Percentiles rank a stretch among this genome's conserved stretches.
These are phyloP conservation scores for Penicillium psychrosexuale DNA, from an alignment of 2,329 filamentous ascomycete genomes.

Conservation along the genomic window DNA sequence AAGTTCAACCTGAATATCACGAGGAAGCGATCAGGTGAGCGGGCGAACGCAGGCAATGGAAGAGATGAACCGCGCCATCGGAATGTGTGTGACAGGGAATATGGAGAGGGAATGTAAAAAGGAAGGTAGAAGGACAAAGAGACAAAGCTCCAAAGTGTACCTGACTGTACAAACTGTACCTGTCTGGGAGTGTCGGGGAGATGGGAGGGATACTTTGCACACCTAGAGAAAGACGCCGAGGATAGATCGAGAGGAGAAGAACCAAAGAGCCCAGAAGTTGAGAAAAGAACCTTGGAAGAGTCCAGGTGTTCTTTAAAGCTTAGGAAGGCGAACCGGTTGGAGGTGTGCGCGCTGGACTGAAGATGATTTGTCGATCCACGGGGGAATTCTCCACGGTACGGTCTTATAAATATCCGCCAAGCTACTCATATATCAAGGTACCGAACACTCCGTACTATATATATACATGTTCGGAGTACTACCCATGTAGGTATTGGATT, in stretches of 20 bases:
- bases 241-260: not conserved
- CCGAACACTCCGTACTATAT: too few species aligned
- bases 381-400: slow-evolving; percentile 6
- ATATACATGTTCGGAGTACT: too few species aligned
- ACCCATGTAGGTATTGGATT: not conserved
- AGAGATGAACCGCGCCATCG: slow-evolving; percentile 17
- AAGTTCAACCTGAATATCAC: slow-evolving; percentile 18
- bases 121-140: not conserved
- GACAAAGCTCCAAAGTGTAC: slow-evolving; percentile 5
- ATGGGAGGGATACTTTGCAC: slow-evolving; percentile 1
- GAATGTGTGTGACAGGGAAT: not conserved
- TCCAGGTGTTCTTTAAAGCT: not conserved
- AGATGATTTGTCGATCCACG: slow-evolving; percentile 26
- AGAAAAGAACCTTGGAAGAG: not conserved
- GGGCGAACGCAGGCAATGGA: slow-evolving; percentile 18
- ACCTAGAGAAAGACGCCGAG: not conserved
- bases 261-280: not conserved
- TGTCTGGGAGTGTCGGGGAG: slow-evolving; percentile 12
- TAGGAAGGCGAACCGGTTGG: slow-evolving; percentile 5
- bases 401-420: slow-evolving; percentile 2
- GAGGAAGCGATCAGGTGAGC: slow-evolving; percentile 23
- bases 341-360: slow-evolving; percentile 17
- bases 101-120: not conserved
- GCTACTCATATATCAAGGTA: not conserved
- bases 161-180: slow-evolving; percentile 14